These are phyloP conservation scores for Fragilariopsis cylindrus DNA, from an alignment of 108 stramenopile genomes.

Conservation along the genomic window DNA sequence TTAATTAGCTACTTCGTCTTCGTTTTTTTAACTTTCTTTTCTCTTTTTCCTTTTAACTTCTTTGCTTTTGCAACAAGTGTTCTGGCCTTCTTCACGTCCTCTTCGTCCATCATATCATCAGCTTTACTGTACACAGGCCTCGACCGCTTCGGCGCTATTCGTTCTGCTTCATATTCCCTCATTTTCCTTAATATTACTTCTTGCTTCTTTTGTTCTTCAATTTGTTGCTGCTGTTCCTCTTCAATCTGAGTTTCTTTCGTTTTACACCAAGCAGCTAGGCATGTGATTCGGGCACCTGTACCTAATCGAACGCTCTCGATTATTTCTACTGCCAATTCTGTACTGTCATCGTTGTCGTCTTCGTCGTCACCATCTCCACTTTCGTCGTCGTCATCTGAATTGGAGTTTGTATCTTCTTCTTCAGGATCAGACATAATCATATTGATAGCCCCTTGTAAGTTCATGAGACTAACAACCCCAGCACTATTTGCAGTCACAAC, in stretches of 20 bases:
- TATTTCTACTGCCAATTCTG: conserved; percentile 78
- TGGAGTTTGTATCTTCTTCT: conserved; percentile 21
- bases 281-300: conserved; percentile 85
- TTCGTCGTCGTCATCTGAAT: conserved; percentile 21
- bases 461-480: conserved; percentile 83
- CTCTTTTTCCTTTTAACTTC: conserved; percentile 61
- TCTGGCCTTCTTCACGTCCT: conserved; percentile 68
- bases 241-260: conserved; percentile 23
- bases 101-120: conserved; percentile 53
- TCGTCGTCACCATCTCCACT: conserved; percentile 30
- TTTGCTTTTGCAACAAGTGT: conserved; percentile 72
- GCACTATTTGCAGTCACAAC: conserved; percentile 87
- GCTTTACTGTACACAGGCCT: not conserved
- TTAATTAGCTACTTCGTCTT: not conserved
- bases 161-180: conserved; percentile 15
- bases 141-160: conserved; percentile 16
- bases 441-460: conserved; percentile 75
- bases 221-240: conserved; percentile 14
- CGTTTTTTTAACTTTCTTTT: conserved; percentile 49
- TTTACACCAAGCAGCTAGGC: conserved; percentile 70
- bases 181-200: conserved; percentile 22
- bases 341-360: conserved; percentile 37
- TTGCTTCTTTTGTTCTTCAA: conserved; percentile 27
- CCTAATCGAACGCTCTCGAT: conserved; percentile 77
- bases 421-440: conserved; percentile 62